A percentile compares a stretch with the other conserved stretches of the same genome.
phyloP scores from a whole-genome alignment of 2,329 filamentous ascomycete species.

The Cucurbitaria berberidis region DNA sequence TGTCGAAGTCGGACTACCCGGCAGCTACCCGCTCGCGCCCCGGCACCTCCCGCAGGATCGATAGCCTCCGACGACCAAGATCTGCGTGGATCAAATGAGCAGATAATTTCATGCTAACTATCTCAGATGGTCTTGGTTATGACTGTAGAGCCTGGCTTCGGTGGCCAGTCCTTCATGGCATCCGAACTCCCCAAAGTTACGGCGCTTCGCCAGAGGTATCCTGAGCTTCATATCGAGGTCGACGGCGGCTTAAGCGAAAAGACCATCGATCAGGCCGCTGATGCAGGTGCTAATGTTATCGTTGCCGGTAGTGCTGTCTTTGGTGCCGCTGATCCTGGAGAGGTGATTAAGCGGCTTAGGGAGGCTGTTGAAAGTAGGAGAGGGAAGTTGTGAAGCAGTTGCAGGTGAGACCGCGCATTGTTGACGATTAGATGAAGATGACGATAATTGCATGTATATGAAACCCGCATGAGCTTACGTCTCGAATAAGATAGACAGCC shows the following conservation, averaged over 20 bases:
- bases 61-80: conserved; percentile 14
- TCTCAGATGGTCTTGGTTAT: conserved; percentile 94
- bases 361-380: conserved; percentile 74
- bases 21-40: conserved; percentile 19
- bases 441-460: background rate
- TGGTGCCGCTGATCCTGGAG: conserved; percentile 83
- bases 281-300: conserved; percentile 96
- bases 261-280: conserved; percentile 92
- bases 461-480: conserved; percentile 3
- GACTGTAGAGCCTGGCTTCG: conserved; percentile 97
- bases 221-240: conserved; percentile 94
- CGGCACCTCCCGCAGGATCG: conserved; percentile 16
- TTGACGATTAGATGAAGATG: background rate
- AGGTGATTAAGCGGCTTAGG: conserved; percentile 83
- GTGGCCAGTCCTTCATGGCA: conserved; percentile 98
- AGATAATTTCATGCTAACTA: conserved; percentile 12
- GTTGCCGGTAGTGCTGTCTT: conserved; percentile 97
- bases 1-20: conserved; percentile 3
- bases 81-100: background rate
- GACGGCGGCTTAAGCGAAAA: conserved; percentile 87
- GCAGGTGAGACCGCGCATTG: background rate
- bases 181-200: conserved; percentile 93
- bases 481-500: conserved; percentile 1
- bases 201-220: conserved; percentile 81
- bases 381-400: conserved; percentile 37